These are phyloP conservation scores for Passiflora organensis DNA, from an alignment of 345 rosid genomes.

Conservation along the genomic window DNA sequence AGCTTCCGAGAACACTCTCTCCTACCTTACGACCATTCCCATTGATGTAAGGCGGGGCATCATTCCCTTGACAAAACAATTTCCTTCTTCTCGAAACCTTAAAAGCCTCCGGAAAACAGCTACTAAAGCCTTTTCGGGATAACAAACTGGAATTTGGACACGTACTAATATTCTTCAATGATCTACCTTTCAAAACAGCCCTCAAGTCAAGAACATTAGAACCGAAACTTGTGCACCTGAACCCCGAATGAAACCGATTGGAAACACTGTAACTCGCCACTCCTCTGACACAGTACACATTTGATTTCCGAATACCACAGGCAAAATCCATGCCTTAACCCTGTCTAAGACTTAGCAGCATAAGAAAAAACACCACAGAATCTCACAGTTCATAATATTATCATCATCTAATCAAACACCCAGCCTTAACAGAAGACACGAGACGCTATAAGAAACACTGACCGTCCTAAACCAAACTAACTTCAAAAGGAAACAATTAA, in stretches of 20 bases:
- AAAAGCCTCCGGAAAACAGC: conserved; percentile 20
- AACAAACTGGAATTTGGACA: conserved; percentile 28
- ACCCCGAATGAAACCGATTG: conserved; percentile 27
- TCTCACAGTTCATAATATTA: conserved; percentile 21
- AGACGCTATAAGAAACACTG: too few relatives aligned
- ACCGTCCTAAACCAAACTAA: too few relatives aligned
- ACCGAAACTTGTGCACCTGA: conserved; percentile 34
- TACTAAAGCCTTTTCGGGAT: conserved; percentile 18
- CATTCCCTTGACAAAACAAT: conserved; percentile 51
- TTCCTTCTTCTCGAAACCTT: conserved; percentile 28
- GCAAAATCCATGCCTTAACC: conserved; percentile 56
- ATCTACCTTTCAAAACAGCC: conserved; percentile 20
- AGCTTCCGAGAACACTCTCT: conserved; percentile 31
- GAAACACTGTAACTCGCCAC: conserved; percentile 27
- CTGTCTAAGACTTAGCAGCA: conserved; percentile 3
- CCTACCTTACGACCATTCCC: conserved; percentile 51
- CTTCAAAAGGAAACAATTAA: not conserved
- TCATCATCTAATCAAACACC: conserved; percentile 38
- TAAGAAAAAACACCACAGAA: not conserved
- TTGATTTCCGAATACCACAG: conserved; percentile 41
- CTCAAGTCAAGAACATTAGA: conserved; percentile 24
- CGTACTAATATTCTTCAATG: conserved; percentile 28
- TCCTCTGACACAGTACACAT: conserved; percentile 29
- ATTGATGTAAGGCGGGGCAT: conserved; percentile 54
- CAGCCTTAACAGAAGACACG: conserved; percentile 23